Base-by-base conservation (phyloP, 2,329 filamentous ascomycete genomes). In the Colletotrichum camelliae region DNA sequence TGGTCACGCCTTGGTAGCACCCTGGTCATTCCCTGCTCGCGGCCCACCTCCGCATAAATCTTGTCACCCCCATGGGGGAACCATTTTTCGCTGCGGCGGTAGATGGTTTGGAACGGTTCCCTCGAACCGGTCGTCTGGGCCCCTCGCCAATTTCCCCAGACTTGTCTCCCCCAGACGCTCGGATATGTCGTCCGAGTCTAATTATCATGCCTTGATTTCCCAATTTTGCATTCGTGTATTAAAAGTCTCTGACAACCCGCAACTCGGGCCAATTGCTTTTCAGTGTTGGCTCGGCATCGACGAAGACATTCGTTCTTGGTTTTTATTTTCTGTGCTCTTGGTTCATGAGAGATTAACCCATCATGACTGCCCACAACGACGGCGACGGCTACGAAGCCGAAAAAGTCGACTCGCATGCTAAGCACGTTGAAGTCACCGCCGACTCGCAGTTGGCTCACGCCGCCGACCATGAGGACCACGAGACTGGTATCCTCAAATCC, bases 391-490 rank as follows among this genome's bases (percentile, higher is more conserved):
- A 39, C 29, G 68, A 66, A 39, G 72, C 68, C 52, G 72, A 67
- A 62, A 75, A 75, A 24, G 31, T 57, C 24, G 55, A 72, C 31
- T 71, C 60, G 8, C 61, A 67, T 13, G 39, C 71, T 33, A 75
- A 75, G 24, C 72, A 67, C 21, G 24, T 72, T n/a, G 74, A 76
- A 29, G 15, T 66, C 2, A 52, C 31, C 35, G 33, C 24, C 37
- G 71, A 74, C 61, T 35, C 70, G 21, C 62, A 61, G 13, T 16
- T 70, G 6, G 71, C 66, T 43, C 60, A 75, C 15, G 70, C 48
- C 13, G 60, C 70, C 33, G 71, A 74, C 60, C 78, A 81, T 58
- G 80, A 81, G 64, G 81, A 82, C 58, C 81, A 82, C 70, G 79
- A 81, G 27, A 64, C 80, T 7, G 74, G 73, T 39, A 80, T 79